Conservation (phyloP, 768 basidiomycete genomes). For the Rhodotorula graminis region DNA sequence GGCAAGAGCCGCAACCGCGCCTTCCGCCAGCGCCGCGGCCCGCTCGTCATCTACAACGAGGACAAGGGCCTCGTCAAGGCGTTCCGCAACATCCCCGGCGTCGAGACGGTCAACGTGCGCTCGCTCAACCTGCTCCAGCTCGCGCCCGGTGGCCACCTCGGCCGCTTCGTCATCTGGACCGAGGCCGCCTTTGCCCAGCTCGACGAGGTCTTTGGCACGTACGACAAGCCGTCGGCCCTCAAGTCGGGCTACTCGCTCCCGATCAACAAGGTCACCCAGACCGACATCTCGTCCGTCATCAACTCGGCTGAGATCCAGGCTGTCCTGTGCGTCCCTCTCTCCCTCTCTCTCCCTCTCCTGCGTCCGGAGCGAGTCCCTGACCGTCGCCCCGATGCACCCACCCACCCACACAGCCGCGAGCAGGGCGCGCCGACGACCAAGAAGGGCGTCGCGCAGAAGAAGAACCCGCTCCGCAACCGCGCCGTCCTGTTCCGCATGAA, state of each 20-base stretch:
- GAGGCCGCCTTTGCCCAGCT: slow-evolving; percentile 86
- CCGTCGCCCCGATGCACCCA: too few species aligned
- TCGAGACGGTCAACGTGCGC: slow-evolving; percentile 91
- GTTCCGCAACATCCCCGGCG: slow-evolving; percentile 98
- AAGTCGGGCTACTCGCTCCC: slow-evolving; percentile 93
- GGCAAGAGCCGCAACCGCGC: slow-evolving; percentile 96
- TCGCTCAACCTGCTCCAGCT: slow-evolving; percentile 96
- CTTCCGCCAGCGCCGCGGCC: slow-evolving; percentile 94
- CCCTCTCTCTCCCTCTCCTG: not conserved
- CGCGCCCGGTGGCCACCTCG: slow-evolving; percentile 97
- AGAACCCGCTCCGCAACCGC: slow-evolving; percentile 57
- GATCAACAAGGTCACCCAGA: slow-evolving; percentile 85
- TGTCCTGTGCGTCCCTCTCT: slow-evolving; percentile 54
- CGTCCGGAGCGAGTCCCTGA: not conserved
- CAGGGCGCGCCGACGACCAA: slow-evolving; percentile 78
- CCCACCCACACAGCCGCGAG: too few species aligned
- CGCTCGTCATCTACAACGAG: slow-evolving; percentile 92
- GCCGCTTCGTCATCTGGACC: slow-evolving; percentile 99
- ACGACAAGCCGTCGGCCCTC: slow-evolving; percentile 73
- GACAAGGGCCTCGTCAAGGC: slow-evolving; percentile 97
- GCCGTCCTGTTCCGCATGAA: slow-evolving; percentile 50
- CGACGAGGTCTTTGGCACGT: slow-evolving; percentile 92
- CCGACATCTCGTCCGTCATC: slow-evolving; percentile 90
- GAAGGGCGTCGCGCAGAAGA: slow-evolving; percentile 97
- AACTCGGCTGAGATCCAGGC: slow-evolving; percentile 98